phyloP scores from a whole-genome alignment of 169 alveolate species.

The Perkinsus chesapeaki region DNA sequence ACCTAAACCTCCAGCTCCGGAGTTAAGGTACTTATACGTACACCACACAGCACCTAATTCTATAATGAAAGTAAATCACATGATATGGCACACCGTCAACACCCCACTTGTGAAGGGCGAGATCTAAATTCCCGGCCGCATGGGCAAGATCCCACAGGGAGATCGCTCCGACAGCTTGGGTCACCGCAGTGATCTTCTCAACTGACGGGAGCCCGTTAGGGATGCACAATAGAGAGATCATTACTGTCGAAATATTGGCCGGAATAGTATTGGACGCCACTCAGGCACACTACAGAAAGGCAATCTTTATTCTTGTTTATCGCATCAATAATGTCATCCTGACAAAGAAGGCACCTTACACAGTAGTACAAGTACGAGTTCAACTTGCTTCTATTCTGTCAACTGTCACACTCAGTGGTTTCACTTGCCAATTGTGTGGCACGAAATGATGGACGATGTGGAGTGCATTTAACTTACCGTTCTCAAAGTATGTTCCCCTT shows the following conservation, averaged over 20 bases:
- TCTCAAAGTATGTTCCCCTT: neutral
- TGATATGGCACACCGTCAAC: constrained; percentile 4
- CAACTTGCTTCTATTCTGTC: no score
- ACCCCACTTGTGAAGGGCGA: constrained; percentile 10
- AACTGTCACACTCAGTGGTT: no score
- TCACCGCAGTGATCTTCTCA: neutral
- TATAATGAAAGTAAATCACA: neutral
- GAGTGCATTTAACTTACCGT: neutral
- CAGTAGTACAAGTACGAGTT: neutral
- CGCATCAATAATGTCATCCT: neutral
- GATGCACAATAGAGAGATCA: neutral
- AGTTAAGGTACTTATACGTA: constrained; percentile 13
- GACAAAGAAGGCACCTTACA: neutral
- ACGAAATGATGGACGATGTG: neutral
- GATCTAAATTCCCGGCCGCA: constrained; percentile 14
- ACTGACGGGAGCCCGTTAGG: neutral
- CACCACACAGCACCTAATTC: neutral
- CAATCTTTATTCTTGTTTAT: neutral
- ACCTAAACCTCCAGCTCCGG: constrained; percentile 7
- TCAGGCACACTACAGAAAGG: constrained; percentile 1
- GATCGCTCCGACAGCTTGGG: neutral
- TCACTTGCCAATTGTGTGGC: no score
- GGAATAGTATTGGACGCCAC: constrained; percentile 4
- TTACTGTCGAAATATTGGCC: constrained; percentile 7
- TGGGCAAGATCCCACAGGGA: constrained; percentile 9